Base-by-base conservation (phyloP, 495 filamentous ascomycete species). In the Jackrogersella multiformis region DNA sequence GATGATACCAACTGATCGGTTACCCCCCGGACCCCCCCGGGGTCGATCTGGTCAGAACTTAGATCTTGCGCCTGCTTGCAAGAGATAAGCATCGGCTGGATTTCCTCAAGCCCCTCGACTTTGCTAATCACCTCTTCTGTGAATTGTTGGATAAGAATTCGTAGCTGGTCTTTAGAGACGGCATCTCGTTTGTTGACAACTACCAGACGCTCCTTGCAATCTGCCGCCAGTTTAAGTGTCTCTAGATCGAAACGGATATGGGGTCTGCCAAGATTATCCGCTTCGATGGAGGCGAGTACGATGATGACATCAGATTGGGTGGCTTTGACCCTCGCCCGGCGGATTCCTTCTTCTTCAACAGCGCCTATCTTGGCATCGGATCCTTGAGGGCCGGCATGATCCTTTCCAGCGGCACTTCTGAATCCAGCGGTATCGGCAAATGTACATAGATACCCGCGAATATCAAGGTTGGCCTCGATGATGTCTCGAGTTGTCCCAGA, bases 341-440 rank as follows among this genome's bases (percentile, higher is more conserved):
- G 86, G 73, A 99, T 99, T 1, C 95, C 95, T 72, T 99, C 96
- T 66, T 88, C 77, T 69, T 99, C 95, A 5, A 99, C 81, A 13
- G 83, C 86, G 1, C 95, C 92, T 68, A 95, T 85, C 44, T 61
- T 67, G 15, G 51, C 54, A 28, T 72, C 60, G 39, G 68, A 23
- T 32, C 55, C 57, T 23, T 32, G 55, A 56, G 48, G 44, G 45
- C 52, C 70, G 28, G 53, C 54, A 26, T 56, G 56, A n/a, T 65
- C 67, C 60, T 21, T 51, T 9, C 41, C 15, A 54, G 34, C 44
- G 53, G 59, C 24, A 42, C 77, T 77, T 45, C 86, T 85, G 75
- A 99, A 86, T 0, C 95, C 95, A 18, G 95, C 95, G 66, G 94
- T 97, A 76, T 99, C 95, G 16, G 92, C 94, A 49, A 98, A 84